Conservation (phyloP, 1,139 yeast genomes). For the Yamadazyma spencermartinsiae region DNA sequence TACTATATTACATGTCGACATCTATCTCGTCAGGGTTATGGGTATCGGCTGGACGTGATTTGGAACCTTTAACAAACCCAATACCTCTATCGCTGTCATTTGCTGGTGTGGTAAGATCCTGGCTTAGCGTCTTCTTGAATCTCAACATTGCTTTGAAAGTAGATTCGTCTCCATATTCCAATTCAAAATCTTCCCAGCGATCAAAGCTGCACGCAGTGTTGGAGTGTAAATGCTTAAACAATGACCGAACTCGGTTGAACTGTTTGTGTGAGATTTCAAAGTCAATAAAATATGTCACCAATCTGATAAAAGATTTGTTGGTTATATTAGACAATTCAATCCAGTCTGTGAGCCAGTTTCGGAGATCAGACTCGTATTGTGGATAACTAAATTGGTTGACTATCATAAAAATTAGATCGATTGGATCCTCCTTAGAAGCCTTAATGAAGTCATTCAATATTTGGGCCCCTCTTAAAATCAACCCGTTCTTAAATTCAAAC, state of each 20-base stretch:
- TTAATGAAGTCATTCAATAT: conserved; percentile 19
- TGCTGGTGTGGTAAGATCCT: conserved; percentile 5
- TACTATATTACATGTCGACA: conserved; percentile 50
- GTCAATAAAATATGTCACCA: conserved; percentile 40
- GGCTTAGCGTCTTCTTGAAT: conserved; percentile 42
- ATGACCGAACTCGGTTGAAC: conserved; percentile 57
- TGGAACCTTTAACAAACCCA: conserved; percentile 56
- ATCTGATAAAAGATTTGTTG: conserved; percentile 27
- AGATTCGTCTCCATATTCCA: conserved; percentile 66
- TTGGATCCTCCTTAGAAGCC: conserved; percentile 8
- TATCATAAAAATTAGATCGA: conserved; percentile 10
- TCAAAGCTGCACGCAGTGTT: conserved; percentile 14
- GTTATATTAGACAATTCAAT: conserved; percentile 10
- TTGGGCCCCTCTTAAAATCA: conserved; percentile 27
- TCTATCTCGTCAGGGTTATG: conserved; percentile 70
- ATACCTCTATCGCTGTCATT: conserved; percentile 26
- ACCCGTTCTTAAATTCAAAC: conserved; percentile 48
- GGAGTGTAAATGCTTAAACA: conserved; percentile 43
- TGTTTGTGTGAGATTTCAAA: conserved; percentile 53
- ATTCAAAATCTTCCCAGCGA: conserved; percentile 74
- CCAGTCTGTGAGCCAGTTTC: conserved; percentile 13
- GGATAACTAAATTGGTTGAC: conserved; percentile 8
- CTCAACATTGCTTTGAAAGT: conserved; percentile 76
- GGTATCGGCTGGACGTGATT: conserved; percentile 9
- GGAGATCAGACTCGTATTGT: conserved; percentile 9